phyloP scores from a whole-genome alignment of 2,329 filamentous ascomycete species.

The Leptographium radiaticola region DNA sequence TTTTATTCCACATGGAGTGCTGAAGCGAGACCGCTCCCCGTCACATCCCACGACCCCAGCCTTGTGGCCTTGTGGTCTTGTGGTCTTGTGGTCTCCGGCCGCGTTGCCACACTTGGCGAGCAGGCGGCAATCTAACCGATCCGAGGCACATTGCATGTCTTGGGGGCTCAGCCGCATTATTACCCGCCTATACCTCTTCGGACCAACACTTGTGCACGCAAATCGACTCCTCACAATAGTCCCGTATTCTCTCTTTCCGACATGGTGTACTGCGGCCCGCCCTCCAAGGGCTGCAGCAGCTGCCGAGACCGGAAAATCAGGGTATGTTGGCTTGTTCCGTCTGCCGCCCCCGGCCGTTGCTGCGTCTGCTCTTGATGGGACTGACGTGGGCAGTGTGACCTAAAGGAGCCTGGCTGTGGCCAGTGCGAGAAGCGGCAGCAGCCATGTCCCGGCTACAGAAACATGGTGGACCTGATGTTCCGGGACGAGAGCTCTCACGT shows the following conservation, averaged over 20 bases:
- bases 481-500: constrained; percentile 43
- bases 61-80: too few relatives aligned
- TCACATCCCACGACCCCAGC: too few relatives aligned
- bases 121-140: background rate
- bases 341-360: background rate
- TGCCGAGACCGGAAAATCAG: constrained; percentile 43
- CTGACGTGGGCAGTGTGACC: constrained; percentile 33
- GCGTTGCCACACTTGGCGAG: too few relatives aligned
- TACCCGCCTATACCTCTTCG: background rate
- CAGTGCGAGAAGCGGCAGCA: constrained; percentile 40
- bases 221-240: background rate
- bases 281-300: constrained; percentile 41
- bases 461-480: constrained; percentile 43
- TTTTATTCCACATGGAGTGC: background rate
- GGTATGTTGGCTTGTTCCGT: constrained; percentile 23
- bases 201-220: background rate
- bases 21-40: too few relatives aligned
- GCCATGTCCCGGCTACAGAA: constrained; percentile 41
- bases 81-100: too few relatives aligned
- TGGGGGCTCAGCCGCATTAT: background rate
- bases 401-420: constrained; percentile 35
- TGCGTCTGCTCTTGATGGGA: background rate
- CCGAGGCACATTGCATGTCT: background rate
- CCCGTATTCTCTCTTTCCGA: background rate
- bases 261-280: constrained; percentile 47